Percentiles rank a stretch among this genome's conserved stretches.
Conservation (phyloP, 345 rosid genomes). For the Brassica nigra region DNA sequence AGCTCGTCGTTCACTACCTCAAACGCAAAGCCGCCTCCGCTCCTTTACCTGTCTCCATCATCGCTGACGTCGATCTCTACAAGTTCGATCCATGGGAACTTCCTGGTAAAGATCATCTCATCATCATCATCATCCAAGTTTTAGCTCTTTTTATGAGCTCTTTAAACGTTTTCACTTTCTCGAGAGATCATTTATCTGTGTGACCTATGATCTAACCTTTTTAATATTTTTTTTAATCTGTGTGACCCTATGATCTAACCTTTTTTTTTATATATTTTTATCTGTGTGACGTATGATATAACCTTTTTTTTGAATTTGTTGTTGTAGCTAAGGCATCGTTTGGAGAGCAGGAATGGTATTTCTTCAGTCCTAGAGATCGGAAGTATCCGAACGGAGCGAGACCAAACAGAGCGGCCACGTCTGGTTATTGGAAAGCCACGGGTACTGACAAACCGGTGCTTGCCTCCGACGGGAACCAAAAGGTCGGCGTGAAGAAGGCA, state of each 20-base stretch:
- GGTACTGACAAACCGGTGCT: constrained; percentile 95
- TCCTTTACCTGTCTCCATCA: constrained; percentile 82
- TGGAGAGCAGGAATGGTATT: constrained; percentile 99
- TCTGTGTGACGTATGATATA: constrained; percentile 24
- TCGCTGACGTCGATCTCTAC: constrained; percentile 91
- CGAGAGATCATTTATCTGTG: constrained; percentile 5
- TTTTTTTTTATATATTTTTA: not conserved
- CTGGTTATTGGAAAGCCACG: constrained; percentile 99
- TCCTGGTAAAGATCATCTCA: constrained; percentile 57
- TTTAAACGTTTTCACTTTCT: not conserved
- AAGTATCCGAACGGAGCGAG: constrained; percentile 97
- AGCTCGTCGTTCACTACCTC: constrained; percentile 92
- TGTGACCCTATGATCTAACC: constrained; percentile 19
- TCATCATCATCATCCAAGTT: not conserved
- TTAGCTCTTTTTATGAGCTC: not conserved
- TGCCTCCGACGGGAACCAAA: constrained; percentile 62
- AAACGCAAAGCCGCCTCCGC: constrained; percentile 79
- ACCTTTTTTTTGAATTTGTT: not conserved
- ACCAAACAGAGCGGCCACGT: constrained; percentile 96
- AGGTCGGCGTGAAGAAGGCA: constrained; percentile 93
- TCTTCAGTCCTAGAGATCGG: constrained; percentile 90
- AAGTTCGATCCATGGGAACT: constrained; percentile 99
- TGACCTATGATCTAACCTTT: constrained; percentile 15
- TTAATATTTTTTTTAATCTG: not conserved
- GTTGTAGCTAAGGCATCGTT: constrained; percentile 76